Evolutionary conservation across 768 basidiomycete genomes (phyloP), one percentile per base, ranked within the genome.

Genomic region (Phlegmacium glaucopus): DNA sequence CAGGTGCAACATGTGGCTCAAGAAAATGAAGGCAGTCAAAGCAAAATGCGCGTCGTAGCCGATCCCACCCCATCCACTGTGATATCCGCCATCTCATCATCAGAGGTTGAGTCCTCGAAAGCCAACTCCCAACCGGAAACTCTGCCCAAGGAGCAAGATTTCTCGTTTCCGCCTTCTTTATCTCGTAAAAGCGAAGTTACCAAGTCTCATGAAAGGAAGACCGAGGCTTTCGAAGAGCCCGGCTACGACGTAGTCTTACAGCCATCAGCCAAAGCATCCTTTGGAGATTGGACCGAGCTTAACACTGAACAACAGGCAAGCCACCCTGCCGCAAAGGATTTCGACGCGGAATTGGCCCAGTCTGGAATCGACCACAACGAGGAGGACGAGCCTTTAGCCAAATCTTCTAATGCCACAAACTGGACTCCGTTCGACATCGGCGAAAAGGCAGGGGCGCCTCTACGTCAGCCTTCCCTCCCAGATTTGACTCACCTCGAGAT

Each of bases 271-370:
- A 42, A 22, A 35, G 45, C 42, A n/a, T 47, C 54, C 13, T 51
- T 52, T 27, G 37, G 36, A 7, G 54, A 52, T 32, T 56, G 54
- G 54, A 50, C 54, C 5, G 45, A 46, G 17, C 12, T 55, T 39
- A 50, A 52, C 10, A 29, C 17, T 18, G 25, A 5, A 2, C 2
- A 5, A 22, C 2, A 22, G 22, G 22, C 22, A 22, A 22, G 22
- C 22, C 3, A 22, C 2, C 22, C 22, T 22, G 5, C 22, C 2
- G 22, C 39, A 39, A 39, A 25, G 39, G 10, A 2, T 4, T 25
- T 16, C 22, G 22, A 22, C 22, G 22, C 22, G 22, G 22, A 22
- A 22, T 22, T n/a, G n/a, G n/a, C 22, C 22, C 22, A 22, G 22
- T 22, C n/a, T 26, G 46, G 29, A 4, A 42, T 39, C 7, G 36